Evolutionary conservation across 2,329 filamentous ascomycete species (phyloP).

Genomic region (Colletotrichum magnum): DNA sequence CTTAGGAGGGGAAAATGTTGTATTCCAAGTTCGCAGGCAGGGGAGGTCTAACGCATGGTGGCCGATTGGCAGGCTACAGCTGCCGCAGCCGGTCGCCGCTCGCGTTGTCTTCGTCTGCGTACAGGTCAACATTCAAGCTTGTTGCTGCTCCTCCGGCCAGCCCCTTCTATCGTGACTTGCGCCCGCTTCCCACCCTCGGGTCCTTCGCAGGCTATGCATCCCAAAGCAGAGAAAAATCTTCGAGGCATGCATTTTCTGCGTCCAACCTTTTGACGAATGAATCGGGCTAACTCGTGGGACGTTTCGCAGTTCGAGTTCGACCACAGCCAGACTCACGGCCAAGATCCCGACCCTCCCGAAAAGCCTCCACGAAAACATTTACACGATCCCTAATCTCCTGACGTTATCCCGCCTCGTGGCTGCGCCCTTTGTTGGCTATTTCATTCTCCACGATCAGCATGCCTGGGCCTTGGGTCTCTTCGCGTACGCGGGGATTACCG

Average conservation of each 20-base stretch:
- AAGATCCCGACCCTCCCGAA: slow-evolving; percentile 28
- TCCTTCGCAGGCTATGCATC: no score
- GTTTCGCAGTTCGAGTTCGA: neutral
- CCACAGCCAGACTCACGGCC: slow-evolving; percentile 21
- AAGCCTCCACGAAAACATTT: slow-evolving; percentile 85
- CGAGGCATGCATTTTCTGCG: no score
- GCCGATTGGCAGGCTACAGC: neutral
- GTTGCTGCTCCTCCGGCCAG: no score
- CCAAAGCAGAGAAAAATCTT: no score
- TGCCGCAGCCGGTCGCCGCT: slow-evolving; percentile 3
- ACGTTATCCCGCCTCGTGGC: slow-evolving; percentile 88
- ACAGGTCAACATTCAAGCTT: slow-evolving; percentile 4
- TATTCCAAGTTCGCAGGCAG: no score
- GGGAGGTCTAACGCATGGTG: slow-evolving; percentile 1
- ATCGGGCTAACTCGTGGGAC: neutral
- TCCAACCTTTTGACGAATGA: no score
- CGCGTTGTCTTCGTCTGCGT: slow-evolving; percentile 4
- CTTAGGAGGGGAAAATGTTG: no score
- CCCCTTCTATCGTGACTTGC: no score
- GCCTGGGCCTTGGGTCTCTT: slow-evolving; percentile 87
- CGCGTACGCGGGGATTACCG: slow-evolving; percentile 90
- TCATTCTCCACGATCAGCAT: slow-evolving; percentile 87
- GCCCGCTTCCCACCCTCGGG: no score
- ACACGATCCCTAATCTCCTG: slow-evolving; percentile 94
- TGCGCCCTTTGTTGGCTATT: slow-evolving; percentile 89